A percentile compares a stretch with the other conserved stretches of the same genome.
phyloP scores from a whole-genome alignment of 192 early-diverging fungal genomes.

The Backusella psychrophila region DNA sequence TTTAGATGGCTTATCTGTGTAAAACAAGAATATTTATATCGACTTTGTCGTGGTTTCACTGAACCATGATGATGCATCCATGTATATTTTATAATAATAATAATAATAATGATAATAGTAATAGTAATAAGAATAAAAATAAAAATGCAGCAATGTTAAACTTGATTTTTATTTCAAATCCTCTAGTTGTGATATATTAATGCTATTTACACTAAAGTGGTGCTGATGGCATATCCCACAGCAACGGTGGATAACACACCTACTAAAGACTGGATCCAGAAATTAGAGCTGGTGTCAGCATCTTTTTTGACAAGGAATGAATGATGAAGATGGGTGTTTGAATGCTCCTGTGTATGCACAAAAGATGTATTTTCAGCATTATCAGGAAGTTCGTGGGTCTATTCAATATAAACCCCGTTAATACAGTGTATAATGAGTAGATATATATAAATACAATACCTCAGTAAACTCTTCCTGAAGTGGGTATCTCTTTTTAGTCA shows the following conservation, averaged over 20 bases:
- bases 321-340: background rate
- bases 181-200: background rate
- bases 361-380: background rate
- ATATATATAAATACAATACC: background rate
- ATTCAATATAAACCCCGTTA: background rate
- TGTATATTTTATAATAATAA: background rate
- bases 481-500: constrained; percentile 57
- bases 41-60: too few relatives aligned
- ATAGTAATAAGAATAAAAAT: background rate
- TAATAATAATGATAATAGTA: background rate
- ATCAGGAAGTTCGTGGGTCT: background rate
- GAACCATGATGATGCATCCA: too few relatives aligned
- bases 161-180: background rate
- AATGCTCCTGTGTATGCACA: background rate
- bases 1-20: background rate
- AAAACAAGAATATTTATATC: background rate
- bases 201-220: background rate
- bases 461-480: background rate
- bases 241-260: background rate
- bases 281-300: background rate
- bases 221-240: background rate
- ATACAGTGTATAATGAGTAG: background rate
- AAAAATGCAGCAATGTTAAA: background rate
- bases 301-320: constrained; percentile 3
- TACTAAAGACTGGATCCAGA: background rate